These are phyloP conservation scores for Arachis monticola DNA, from an alignment of 331 rosid species.

Conservation along the genomic window DNA sequence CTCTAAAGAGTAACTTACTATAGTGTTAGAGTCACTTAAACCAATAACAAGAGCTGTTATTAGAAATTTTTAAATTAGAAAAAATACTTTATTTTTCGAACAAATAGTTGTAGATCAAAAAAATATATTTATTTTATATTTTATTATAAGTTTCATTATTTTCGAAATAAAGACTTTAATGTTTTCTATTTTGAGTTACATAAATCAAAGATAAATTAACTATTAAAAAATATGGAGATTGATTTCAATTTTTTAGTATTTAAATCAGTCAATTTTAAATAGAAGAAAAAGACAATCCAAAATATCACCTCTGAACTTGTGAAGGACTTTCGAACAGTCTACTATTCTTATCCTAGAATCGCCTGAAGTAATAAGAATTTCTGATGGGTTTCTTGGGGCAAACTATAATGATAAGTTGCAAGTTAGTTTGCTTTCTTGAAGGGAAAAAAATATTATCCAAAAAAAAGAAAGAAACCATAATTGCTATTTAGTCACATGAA, in stretches of 20 bases:
- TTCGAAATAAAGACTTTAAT: too few species aligned
- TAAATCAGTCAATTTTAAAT: not conserved
- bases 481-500: not conserved
- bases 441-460: not conserved
- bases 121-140: too few species aligned
- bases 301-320: slow-evolving; percentile 71
- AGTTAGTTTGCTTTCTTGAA: not conserved
- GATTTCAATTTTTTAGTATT: not conserved
- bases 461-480: not conserved
- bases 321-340: slow-evolving; percentile 63
- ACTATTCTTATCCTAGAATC: slow-evolving; percentile 79
- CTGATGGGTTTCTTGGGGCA: slow-evolving; percentile 61
- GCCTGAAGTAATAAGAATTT: slow-evolving; percentile 82
- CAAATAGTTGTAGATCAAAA: too few species aligned
- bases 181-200: too few species aligned
- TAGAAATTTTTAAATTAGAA: too few species aligned
- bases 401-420: slow-evolving; percentile 46
- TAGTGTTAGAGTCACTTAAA: too few species aligned
- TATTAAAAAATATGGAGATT: too few species aligned
- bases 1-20: too few species aligned
- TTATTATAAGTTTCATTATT: too few species aligned
- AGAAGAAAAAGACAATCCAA: not conserved
- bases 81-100: too few species aligned
- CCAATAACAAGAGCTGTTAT: too few species aligned
- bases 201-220: too few species aligned